A percentile compares a stretch with the other conserved stretches of the same genome.
These are phyloP conservation scores for Coniella vitis DNA, from an alignment of 2,329 filamentous ascomycete genomes.

Conservation along the genomic window DNA sequence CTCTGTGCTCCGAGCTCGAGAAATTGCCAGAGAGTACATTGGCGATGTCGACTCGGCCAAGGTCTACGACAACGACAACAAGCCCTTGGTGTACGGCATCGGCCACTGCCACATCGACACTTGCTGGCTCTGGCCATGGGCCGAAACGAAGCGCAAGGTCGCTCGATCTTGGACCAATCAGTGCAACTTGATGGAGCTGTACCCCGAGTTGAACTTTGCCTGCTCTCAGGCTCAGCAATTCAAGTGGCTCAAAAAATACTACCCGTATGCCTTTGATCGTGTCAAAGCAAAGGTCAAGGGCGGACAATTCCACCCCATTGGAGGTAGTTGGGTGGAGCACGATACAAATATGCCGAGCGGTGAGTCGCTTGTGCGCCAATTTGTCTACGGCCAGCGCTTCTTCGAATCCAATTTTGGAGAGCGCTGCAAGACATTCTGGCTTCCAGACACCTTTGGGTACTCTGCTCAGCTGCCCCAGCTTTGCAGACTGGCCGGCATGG, in stretches of 20 bases:
- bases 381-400: constrained; percentile 90
- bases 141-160: constrained; percentile 94
- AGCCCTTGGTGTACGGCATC: constrained; percentile 77
- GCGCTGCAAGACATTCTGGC: constrained; percentile 88
- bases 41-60: constrained; percentile 76
- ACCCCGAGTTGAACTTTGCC: constrained; percentile 87
- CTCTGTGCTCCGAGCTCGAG: constrained; percentile 70
- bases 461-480: constrained; percentile 91
- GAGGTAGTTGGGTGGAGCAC: constrained; percentile 97
- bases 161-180: constrained; percentile 95
- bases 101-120: constrained; percentile 98
- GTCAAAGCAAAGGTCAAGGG: constrained; percentile 88
- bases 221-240: constrained; percentile 95
- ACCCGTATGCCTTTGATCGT: constrained; percentile 81
- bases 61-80: constrained; percentile 71
- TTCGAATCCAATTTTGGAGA: constrained; percentile 90
- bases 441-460: constrained; percentile 97
- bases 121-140: constrained; percentile 98
- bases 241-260: constrained; percentile 90
- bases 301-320: constrained; percentile 88
- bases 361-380: constrained; percentile 89
- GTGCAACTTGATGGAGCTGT: constrained; percentile 89
- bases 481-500: constrained; percentile 92
- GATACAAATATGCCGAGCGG: constrained; percentile 97
- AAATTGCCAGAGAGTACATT: constrained; percentile 77